Conservation (phyloP, 805 yeast genomes). For the Cyberlindnera lachancei region DNA sequence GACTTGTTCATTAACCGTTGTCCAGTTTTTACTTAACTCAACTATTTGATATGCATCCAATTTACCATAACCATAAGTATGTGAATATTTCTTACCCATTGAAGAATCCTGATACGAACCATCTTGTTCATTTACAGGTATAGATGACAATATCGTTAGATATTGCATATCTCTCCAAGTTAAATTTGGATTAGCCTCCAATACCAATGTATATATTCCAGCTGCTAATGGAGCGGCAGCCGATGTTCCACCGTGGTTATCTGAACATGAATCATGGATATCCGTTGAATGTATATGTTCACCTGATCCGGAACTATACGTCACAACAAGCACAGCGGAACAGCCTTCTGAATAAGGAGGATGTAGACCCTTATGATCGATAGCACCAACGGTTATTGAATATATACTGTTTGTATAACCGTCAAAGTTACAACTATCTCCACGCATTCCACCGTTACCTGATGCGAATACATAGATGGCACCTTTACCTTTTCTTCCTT, state of each 20-base stretch:
- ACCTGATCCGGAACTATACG: constrained; percentile 86
- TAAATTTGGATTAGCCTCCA: constrained; percentile 76
- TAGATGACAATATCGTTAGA: constrained; percentile 63
- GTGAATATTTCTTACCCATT: constrained; percentile 60
- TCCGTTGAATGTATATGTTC: constrained; percentile 89
- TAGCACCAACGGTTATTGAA: constrained; percentile 91
- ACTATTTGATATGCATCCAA: constrained; percentile 77
- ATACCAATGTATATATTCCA: constrained; percentile 80
- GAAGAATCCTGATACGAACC: constrained; percentile 71
- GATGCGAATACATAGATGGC: constrained; percentile 91
- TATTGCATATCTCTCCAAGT: constrained; percentile 97
- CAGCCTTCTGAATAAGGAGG: constrained; percentile 91
- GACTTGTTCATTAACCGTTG: constrained; percentile 85
- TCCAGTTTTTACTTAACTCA: constrained; percentile 65
- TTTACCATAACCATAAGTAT: constrained; percentile 87
- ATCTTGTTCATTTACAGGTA: constrained; percentile 57
- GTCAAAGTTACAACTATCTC: constrained; percentile 92
- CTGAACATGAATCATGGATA: constrained; percentile 59
- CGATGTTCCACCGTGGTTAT: constrained; percentile 89
- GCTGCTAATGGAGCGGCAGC: constrained; percentile 99
- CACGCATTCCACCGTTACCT: constrained; percentile 82
- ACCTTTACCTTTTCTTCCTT: constrained; percentile 78
- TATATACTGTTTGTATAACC: constrained; percentile 95
- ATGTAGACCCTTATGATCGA: constrained; percentile 79
- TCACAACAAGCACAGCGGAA: constrained; percentile 88